Conservation (phyloP, 441 rosid species). For the Daphne laureola region DNA sequence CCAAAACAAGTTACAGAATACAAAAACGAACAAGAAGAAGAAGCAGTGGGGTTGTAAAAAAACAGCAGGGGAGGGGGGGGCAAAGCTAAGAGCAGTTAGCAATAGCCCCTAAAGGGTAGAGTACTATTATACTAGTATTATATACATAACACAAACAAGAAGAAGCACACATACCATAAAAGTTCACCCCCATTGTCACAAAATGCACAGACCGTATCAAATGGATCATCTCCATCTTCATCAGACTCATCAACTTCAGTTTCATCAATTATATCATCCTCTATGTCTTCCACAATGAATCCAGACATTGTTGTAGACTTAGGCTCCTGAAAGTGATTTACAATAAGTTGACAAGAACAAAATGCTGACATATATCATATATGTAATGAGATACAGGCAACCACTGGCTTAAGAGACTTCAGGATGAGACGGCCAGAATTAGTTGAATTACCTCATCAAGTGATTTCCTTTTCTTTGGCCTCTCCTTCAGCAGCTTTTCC, state of each 20-base stretch:
- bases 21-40: not conserved
- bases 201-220: constrained; percentile 76
- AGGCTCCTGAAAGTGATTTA: constrained; percentile 29
- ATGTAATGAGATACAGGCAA: too few relatives aligned
- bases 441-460: constrained; percentile 44
- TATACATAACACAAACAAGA: constrained; percentile 7
- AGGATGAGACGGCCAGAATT: too few relatives aligned
- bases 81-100: too few relatives aligned
- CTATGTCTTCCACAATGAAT: constrained; percentile 62
- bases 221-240: constrained; percentile 48
- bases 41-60: too few relatives aligned
- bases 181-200: constrained; percentile 89
- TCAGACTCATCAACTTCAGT: constrained; percentile 32
- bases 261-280: constrained; percentile 29
- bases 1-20: not conserved
- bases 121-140: not conserved
- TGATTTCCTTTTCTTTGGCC: constrained; percentile 43
- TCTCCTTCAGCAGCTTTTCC: constrained; percentile 48
- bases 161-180: constrained; percentile 44
- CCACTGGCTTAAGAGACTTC: too few relatives aligned
- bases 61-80: too few relatives aligned
- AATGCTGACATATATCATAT: too few relatives aligned
- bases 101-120: too few relatives aligned
- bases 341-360: not conserved
- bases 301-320: constrained; percentile 25